phyloP scores from a whole-genome alignment of 805 yeast genomes.

The Kockiozyma suomiensis region DNA sequence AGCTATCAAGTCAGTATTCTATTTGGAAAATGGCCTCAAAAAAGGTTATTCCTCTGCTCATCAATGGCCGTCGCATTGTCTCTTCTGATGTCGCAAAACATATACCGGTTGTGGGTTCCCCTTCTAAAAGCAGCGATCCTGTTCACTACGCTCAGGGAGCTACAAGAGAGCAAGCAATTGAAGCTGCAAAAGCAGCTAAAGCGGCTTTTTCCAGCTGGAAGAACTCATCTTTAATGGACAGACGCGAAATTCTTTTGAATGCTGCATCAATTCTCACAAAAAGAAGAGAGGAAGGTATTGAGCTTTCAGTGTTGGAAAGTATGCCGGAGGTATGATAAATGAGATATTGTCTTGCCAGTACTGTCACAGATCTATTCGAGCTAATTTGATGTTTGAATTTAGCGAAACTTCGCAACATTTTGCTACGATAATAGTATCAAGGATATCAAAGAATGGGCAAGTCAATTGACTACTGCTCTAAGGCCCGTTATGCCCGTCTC shows the following conservation, averaged over 20 bases:
- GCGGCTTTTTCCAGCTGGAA: constrained; percentile 19
- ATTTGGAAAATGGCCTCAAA: not conserved
- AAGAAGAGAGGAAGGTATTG: constrained; percentile 22
- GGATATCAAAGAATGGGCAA: constrained; percentile 25
- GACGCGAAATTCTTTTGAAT: constrained; percentile 17
- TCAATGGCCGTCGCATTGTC: constrained; percentile 8
- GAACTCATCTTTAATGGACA: constrained; percentile 8
- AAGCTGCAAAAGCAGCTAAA: constrained; percentile 18
- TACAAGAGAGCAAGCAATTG: constrained; percentile 10
- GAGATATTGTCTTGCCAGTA: not conserved
- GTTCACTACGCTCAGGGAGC: constrained; percentile 28
- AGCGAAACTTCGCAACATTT: constrained; percentile 12
- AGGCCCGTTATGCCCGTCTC: constrained; percentile 13
- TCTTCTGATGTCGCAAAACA: constrained; percentile 3
- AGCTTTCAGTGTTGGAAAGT: constrained; percentile 19
- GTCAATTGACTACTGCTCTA: constrained; percentile 14
- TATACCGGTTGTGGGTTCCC: constrained; percentile 12
- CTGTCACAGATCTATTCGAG: no score
- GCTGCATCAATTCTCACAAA: constrained; percentile 17
- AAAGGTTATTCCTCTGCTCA: constrained; percentile 16
- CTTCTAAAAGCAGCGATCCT: not conserved
- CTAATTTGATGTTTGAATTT: not conserved
- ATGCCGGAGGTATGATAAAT: constrained; percentile 14
- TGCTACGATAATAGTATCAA: constrained; percentile 16
- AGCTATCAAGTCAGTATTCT: not conserved